Evolutionary conservation across 2,329 filamentous ascomycete genomes (phyloP).

Genomic region (Diaporthe destruens): DNA sequence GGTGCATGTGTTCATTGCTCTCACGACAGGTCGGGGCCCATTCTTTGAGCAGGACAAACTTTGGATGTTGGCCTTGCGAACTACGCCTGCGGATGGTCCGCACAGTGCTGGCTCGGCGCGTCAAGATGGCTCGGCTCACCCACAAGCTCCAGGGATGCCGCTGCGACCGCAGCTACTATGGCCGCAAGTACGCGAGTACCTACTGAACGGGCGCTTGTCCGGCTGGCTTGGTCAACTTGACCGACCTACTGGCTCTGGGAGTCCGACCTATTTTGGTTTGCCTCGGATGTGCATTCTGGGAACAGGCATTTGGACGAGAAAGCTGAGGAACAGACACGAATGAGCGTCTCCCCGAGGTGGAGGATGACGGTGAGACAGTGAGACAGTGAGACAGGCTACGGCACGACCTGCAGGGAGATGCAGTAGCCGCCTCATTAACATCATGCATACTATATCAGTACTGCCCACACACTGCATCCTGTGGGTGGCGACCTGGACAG

Average conservation of each 20-base stretch:
- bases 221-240: background rate
- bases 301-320: background rate
- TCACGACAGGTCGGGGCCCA: slow-evolving; percentile 20
- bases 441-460: slow-evolving; percentile 16
- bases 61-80: slow-evolving; percentile 17
- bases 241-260: background rate
- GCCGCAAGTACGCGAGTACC: background rate
- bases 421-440: slow-evolving; percentile 29
- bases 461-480: slow-evolving; percentile 16
- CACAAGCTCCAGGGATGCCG: no score
- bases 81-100: slow-evolving; percentile 5
- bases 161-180: background rate
- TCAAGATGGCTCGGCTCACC: background rate
- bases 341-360: background rate
- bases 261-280: background rate
- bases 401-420: slow-evolving; percentile 35
- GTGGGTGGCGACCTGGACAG: slow-evolving; percentile 30
- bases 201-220: background rate
- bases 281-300: slow-evolving; percentile 15
- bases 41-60: slow-evolving; percentile 16
- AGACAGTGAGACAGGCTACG: slow-evolving; percentile 21
- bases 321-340: slow-evolving; percentile 2
- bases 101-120: slow-evolving; percentile 17
- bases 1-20: no score
- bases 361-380: slow-evolving; percentile 30